Conservation (phyloP, 495 filamentous ascomycete species). For the Echria macrotheca region DNA sequence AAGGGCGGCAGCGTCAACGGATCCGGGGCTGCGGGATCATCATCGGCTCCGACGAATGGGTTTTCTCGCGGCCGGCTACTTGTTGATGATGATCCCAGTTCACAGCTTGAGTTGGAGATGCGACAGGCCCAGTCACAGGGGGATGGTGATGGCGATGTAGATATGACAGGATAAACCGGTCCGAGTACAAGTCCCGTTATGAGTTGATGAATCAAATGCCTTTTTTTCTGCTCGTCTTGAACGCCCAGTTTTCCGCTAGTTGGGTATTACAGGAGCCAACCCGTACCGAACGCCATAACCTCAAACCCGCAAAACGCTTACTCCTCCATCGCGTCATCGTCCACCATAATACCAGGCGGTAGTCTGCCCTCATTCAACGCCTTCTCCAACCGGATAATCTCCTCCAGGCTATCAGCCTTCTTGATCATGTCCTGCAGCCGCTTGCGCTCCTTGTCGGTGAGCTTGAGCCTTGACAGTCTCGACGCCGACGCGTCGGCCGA, state of each 20-base stretch:
- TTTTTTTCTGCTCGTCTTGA: too few relatives aligned
- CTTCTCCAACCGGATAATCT: slow-evolving; percentile 76
- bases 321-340: slow-evolving; percentile 50
- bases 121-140: slow-evolving; percentile 30
- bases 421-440: slow-evolving; percentile 53
- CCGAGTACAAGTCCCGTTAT: background rate
- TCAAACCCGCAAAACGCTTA: too few relatives aligned
- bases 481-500: slow-evolving; percentile 37
- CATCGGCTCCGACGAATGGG: slow-evolving; percentile 18
- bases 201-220: too few relatives aligned
- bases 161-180: slow-evolving; percentile 45
- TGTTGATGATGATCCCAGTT: slow-evolving; percentile 31
- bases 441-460: slow-evolving; percentile 69
- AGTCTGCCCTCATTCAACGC: slow-evolving; percentile 82
- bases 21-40: background rate
- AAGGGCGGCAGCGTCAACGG: slow-evolving; percentile 41
- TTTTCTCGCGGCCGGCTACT: slow-evolving; percentile 13
- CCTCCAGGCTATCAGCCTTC: slow-evolving; percentile 78
- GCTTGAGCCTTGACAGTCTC: slow-evolving; percentile 59
- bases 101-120: slow-evolving; percentile 45
- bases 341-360: slow-evolving; percentile 57
- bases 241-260: background rate
- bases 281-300: too few relatives aligned
- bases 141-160: slow-evolving; percentile 46
- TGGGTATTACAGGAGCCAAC: too few relatives aligned